Evolutionary conservation across 2,329 filamentous ascomycete species (phyloP).

Genomic region (Aspergillus clavatus): DNA sequence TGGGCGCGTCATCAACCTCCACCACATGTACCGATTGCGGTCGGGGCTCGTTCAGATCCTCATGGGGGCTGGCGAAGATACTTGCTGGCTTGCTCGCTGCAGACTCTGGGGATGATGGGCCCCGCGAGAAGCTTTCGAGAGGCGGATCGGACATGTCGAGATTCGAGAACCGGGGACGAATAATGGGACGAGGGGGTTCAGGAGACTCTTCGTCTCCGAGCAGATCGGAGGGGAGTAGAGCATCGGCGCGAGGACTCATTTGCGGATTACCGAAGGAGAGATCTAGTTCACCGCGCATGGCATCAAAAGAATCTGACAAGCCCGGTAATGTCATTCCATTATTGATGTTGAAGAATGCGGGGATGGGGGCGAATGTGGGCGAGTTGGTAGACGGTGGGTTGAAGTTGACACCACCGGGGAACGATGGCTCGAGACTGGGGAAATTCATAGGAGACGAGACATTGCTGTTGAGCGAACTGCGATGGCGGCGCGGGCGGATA

Average conservation of each 20-base stretch:
- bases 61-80: constrained; percentile 45
- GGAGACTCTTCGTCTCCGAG: constrained; percentile 51
- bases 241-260: constrained; percentile 61
- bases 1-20: constrained; percentile 30
- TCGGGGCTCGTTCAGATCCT: constrained; percentile 37
- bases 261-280: constrained; percentile 53
- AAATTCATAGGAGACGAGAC: constrained; percentile 44
- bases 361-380: constrained; percentile 47
- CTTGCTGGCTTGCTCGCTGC: constrained; percentile 41
- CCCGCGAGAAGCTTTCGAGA: constrained; percentile 32
- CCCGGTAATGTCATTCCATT: constrained; percentile 57
- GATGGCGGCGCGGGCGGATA: constrained; percentile 43
- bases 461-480: constrained; percentile 45
- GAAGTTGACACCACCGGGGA: constrained; percentile 42
- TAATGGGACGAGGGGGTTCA: constrained; percentile 29
- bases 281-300: constrained; percentile 49
- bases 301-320: constrained; percentile 36
- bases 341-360: constrained; percentile 58
- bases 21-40: constrained; percentile 30
- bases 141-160: constrained; percentile 26
- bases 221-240: constrained; percentile 57
- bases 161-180: constrained; percentile 26
- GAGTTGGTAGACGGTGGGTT: constrained; percentile 48
- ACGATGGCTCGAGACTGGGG: constrained; percentile 36
- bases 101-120: constrained; percentile 43